Evolutionary conservation across 225 moss, liverwort and hornwort genomes (phyloP), one percentile per base, ranked within the genome.

Genomic region (Bryoerythrophyllum caledonicum): DNA sequence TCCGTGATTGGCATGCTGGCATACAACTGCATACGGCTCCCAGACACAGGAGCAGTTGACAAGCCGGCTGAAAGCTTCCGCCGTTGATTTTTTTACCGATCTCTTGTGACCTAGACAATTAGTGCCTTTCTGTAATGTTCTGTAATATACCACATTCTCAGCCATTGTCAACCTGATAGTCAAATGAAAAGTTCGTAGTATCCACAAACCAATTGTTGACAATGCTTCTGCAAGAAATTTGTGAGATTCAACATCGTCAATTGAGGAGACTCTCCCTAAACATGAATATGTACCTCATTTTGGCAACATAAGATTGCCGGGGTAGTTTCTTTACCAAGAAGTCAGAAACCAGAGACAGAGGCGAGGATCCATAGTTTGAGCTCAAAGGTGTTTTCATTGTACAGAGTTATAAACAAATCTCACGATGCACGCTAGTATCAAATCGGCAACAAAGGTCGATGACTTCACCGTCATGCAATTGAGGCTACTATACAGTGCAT

Each of bases 1-100:
- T 76, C 92, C 2, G 40, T 91, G 0, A 27, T 80, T 7, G 94
- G 94, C 32, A 89, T 92, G 58, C 82, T 91, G 72, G 82, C 74
- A 13, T 96, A 94, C 52, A 88, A 81, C 7, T 62, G 92, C 54
- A 90, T 96, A 26, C 84, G 84, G 25, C 48, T 84, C 14, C 35
- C 65, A 17, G 70, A 74, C 6, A 24, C 4, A 19, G 74, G 35
- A 60, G 19, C 35, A 16, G 23, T 67, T 2, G 43, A 58, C 48
- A 82, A 71, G 63, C 76, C 87, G 12, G 40, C 67, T 0, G 79
- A 79, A 61, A 84, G 81, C 53, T 87, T 74, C 65, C 76, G 76
- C 61, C 21, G 28, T 21, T 84, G 49, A 78, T 19, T 56, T 37
- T 1, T 28, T 49, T 5, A 10, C 3, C 26, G 3, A 0, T 5